Conservation (phyloP, 2,329 filamentous ascomycete genomes). For the Cercospora janseana region DNA sequence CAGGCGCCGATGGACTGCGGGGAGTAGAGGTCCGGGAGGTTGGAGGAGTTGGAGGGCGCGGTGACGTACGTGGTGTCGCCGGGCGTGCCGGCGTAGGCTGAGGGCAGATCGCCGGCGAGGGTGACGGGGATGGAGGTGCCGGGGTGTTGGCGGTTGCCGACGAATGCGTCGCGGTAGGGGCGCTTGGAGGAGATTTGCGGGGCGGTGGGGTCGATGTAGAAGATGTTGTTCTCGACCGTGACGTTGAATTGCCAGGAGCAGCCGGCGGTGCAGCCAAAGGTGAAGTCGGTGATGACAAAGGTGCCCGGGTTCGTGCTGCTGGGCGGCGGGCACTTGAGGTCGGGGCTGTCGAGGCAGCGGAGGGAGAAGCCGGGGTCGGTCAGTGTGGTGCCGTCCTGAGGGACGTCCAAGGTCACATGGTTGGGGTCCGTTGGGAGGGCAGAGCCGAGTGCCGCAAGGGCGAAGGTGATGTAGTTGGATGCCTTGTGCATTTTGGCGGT, state of each 20-base stretch:
- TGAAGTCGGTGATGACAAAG: slow-evolving; percentile 29
- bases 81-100: too few relatives aligned
- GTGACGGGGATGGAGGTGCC: slow-evolving; percentile 16
- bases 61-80: slow-evolving; percentile 22
- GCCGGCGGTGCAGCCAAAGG: slow-evolving; percentile 28
- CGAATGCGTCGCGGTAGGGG: neutral
- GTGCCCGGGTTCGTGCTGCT: neutral
- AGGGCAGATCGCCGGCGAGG: slow-evolving; percentile 19
- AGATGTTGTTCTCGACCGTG: too few relatives aligned
- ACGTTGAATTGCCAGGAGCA: slow-evolving; percentile 30
- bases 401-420: neutral
- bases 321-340: neutral
- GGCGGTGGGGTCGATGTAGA: too few relatives aligned
- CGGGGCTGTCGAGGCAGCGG: slow-evolving; percentile 6
- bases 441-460: too few relatives aligned
- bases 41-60: too few relatives aligned
- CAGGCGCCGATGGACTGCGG: slow-evolving; percentile 23
- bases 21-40: too few relatives aligned
- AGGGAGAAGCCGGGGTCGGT: neutral
- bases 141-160: slow-evolving; percentile 10
- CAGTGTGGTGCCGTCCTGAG: neutral
- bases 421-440: neutral
- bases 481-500: too few relatives aligned
- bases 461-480: too few relatives aligned
- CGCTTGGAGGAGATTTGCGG: too few relatives aligned